phyloP scores from a whole-genome alignment of 2,329 filamentous ascomycete genomes.

The Alternaria arborescens region DNA sequence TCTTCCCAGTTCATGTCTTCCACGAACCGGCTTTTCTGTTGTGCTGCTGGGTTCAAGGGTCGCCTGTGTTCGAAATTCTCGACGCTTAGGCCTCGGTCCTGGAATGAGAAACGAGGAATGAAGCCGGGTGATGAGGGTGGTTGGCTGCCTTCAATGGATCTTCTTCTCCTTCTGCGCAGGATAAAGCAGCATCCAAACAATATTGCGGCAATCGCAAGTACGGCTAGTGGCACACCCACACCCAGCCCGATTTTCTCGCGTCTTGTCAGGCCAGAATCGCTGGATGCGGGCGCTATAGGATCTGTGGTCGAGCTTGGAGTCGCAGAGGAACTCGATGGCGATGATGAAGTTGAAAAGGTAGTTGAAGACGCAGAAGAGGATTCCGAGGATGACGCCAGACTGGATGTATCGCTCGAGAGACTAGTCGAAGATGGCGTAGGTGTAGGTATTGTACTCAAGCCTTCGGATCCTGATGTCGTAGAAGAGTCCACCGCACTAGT shows the following conservation, averaged over 20 bases:
- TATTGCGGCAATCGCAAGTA: slow-evolving; percentile 60
- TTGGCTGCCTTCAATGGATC: slow-evolving; percentile 33
- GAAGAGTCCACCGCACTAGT: slow-evolving; percentile 13
- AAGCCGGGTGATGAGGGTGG: slow-evolving; percentile 49
- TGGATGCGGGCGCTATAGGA: slow-evolving; percentile 27
- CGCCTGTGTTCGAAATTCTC: slow-evolving; percentile 34
- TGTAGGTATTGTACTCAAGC: not conserved
- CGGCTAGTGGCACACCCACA: slow-evolving; percentile 62
- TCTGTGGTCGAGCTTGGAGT: slow-evolving; percentile 23
- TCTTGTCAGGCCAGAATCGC: slow-evolving; percentile 31
- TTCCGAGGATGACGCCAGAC: not conserved
- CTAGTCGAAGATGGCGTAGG: slow-evolving; percentile 8
- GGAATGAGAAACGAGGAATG: slow-evolving; percentile 48
- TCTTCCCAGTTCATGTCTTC: slow-evolving; percentile 42
- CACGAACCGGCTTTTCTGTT: slow-evolving; percentile 23
- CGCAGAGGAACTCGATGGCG: slow-evolving; percentile 9
- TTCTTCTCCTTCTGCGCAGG: slow-evolving; percentile 35
- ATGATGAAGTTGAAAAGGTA: slow-evolving; percentile 5
- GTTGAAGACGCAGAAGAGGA: not conserved
- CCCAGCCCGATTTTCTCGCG: slow-evolving; percentile 47
- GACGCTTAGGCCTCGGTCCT: slow-evolving; percentile 30
- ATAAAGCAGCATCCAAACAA: slow-evolving; percentile 39
- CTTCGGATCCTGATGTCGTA: slow-evolving; percentile 3
- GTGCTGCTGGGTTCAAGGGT: slow-evolving; percentile 28
- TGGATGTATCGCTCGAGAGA: not conserved